phyloP scores from a whole-genome alignment of 192 early-diverging fungal genomes.

The Phlyctochytrium bullatum region DNA sequence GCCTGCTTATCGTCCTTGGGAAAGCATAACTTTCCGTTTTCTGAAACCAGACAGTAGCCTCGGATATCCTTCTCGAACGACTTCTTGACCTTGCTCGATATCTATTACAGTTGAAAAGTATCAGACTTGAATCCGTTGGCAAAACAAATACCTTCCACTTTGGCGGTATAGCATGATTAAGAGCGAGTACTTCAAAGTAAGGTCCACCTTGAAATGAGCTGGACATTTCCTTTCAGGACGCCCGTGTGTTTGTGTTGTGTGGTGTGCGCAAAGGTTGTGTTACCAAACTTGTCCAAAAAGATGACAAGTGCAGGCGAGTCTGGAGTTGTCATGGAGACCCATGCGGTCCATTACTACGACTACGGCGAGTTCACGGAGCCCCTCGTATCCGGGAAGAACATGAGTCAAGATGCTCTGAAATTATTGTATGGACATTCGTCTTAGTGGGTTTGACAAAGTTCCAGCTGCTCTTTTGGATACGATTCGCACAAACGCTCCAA shows the following conservation, averaged over 20 bases:
- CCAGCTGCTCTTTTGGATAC: constrained; percentile 52
- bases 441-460: not conserved
- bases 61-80: constrained; percentile 37
- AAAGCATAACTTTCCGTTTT: constrained; percentile 31
- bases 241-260: not conserved
- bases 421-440: constrained; percentile 30
- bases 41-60: constrained; percentile 36
- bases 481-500: constrained; percentile 55
- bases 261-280: too few species aligned
- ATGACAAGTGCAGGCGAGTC: not conserved
- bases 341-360: constrained; percentile 29
- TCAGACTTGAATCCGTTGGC: too few species aligned
- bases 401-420: constrained; percentile 23
- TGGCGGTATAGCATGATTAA: constrained; percentile 24
- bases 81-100: constrained; percentile 28
- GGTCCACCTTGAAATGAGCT: constrained; percentile 30
- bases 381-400: constrained; percentile 30
- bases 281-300: not conserved
- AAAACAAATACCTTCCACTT: not conserved
- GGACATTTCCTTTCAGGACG: not conserved
- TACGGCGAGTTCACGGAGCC: constrained; percentile 10
- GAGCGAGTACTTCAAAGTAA: constrained; percentile 35
- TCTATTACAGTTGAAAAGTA: constrained; percentile 1
- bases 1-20: constrained; percentile 41
- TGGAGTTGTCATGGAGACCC: not conserved